Conservation (phyloP, 805 yeast genomes). For the Candida montana region DNA sequence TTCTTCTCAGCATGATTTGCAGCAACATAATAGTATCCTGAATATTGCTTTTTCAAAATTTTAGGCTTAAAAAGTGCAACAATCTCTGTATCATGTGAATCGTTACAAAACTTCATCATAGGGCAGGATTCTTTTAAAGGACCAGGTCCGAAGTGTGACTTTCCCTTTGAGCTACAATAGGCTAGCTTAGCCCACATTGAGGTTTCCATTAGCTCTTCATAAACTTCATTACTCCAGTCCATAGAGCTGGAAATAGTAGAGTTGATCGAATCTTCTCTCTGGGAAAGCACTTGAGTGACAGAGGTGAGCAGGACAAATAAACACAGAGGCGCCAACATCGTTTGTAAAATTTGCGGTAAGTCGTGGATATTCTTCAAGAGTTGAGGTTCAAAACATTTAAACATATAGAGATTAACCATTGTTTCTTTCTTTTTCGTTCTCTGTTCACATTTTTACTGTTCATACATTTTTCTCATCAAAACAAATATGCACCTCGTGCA, state of each 20-base stretch:
- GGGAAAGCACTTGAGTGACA: too few species aligned
- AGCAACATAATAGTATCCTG: constrained; percentile 4
- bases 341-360: too few species aligned
- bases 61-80: not conserved
- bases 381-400: too few species aligned
- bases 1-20: constrained; percentile 1
- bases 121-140: constrained; percentile 13
- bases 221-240: constrained; percentile 7
- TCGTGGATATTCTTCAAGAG: too few species aligned
- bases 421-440: too few species aligned
- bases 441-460: too few species aligned
- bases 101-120: constrained; percentile 6
- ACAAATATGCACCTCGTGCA: not conserved
- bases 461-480: too few species aligned
- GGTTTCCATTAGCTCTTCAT: constrained; percentile 8
- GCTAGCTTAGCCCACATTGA: constrained; percentile 19
- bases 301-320: too few species aligned
- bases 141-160: constrained; percentile 7
- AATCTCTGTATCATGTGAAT: not conserved
- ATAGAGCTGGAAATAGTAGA: not conserved
- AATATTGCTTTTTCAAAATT: constrained; percentile 4
- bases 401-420: too few species aligned
- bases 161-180: constrained; percentile 14
- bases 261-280: too few species aligned
- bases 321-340: too few species aligned